A percentile compares a stretch with the other conserved stretches of the same genome.
Conservation (phyloP, 371 early-diverging fungal species). For the Mucor sp. region DNA sequence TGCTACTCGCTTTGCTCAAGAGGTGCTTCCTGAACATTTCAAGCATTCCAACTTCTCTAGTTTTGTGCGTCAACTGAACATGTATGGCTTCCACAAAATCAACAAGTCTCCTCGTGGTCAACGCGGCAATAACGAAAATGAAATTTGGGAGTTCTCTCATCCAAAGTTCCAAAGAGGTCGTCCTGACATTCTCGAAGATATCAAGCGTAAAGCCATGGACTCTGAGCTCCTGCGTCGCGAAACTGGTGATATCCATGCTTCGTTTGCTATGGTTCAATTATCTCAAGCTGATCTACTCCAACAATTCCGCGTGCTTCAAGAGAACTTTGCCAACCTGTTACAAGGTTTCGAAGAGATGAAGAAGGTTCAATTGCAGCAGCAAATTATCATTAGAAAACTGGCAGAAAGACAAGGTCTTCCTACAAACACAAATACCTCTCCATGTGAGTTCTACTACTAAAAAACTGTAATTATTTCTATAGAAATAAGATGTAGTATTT, state of each 20-base stretch:
- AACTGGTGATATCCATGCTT: constrained; percentile 66
- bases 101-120: constrained; percentile 69
- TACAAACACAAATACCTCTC: neutral
- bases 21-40: constrained; percentile 74
- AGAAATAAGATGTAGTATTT: neutral
- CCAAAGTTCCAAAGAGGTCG: constrained; percentile 46
- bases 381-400: constrained; percentile 42
- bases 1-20: constrained; percentile 80
- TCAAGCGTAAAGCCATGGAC: constrained; percentile 67
- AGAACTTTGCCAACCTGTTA: constrained; percentile 61
- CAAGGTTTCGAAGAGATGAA: constrained; percentile 69
- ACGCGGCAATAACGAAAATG: constrained; percentile 70
- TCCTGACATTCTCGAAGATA: constrained; percentile 46
- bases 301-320: constrained; percentile 64
- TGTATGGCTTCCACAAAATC: constrained; percentile 68
- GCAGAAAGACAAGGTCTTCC: constrained; percentile 15
- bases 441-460: constrained; percentile 19
- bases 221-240: constrained; percentile 69
- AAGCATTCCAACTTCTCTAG: constrained; percentile 63
- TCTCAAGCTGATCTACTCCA: constrained; percentile 66
- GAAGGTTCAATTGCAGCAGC: constrained; percentile 56
- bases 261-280: constrained; percentile 67
- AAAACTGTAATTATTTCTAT: constrained; percentile 1
- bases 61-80: constrained; percentile 68
- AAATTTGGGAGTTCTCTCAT: constrained; percentile 56